A percentile compares a stretch with the other conserved stretches of the same genome.
Evolutionary conservation across 176 grass and related monocot species (phyloP).

Genomic region (Triticum dicoccoides): DNA sequence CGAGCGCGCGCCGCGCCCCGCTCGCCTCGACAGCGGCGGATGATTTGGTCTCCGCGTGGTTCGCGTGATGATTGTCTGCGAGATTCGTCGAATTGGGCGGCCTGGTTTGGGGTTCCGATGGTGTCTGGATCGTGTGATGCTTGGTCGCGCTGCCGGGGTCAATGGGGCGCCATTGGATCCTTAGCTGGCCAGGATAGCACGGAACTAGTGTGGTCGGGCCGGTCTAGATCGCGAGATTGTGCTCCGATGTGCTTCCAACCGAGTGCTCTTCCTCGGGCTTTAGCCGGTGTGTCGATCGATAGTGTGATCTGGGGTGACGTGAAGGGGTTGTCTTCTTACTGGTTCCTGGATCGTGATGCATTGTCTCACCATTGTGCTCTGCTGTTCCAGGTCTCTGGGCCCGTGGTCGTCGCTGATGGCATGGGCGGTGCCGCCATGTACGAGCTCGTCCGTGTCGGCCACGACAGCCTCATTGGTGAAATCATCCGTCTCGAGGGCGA

Average conservation of each 20-base stretch:
- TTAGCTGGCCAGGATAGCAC: not conserved
- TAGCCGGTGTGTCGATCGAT: not conserved
- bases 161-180: not conserved
- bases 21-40: not conserved
- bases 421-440: slow-evolving; percentile 92
- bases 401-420: slow-evolving; percentile 85
- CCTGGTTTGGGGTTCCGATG: not conserved
- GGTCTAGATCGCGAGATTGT: not conserved
- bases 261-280: not conserved
- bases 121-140: not conserved
- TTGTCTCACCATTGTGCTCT: not conserved
- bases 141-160: not conserved
- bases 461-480: slow-evolving; percentile 84
- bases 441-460: slow-evolving; percentile 77
- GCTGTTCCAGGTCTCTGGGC: slow-evolving; percentile 66
- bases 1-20: not conserved
- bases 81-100: not conserved
- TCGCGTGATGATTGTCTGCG: not conserved
- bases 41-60: not conserved
- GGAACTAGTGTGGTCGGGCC: not conserved
- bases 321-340: not conserved
- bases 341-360: not conserved
- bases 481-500: slow-evolving; percentile 94
- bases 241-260: not conserved
- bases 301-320: not conserved